Conservation (phyloP, 2,329 filamentous ascomycete species). For the Dichotomopilus funicola region DNA sequence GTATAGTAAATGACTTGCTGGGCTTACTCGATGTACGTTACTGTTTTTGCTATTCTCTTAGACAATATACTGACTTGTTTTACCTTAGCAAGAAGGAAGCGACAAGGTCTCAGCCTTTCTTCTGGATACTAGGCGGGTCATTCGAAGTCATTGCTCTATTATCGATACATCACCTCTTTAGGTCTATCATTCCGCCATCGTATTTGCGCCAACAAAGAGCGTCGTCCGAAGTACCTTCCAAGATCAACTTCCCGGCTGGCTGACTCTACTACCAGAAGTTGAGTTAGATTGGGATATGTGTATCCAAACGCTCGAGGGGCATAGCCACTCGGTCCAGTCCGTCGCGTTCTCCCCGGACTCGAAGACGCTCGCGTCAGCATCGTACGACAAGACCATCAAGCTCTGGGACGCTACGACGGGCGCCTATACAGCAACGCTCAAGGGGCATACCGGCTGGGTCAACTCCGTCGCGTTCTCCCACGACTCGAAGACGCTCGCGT, state of each 20-base stretch:
- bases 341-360: no score
- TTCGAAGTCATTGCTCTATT: slow-evolving; percentile 4
- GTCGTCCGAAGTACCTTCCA: slow-evolving; percentile 13
- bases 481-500: no score
- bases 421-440: no score
- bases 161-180: slow-evolving; percentile 11
- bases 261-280: not conserved
- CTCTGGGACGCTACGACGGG: no score
- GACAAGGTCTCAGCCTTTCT: not conserved
- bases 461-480: no score
- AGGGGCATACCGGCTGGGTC: no score
- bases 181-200: slow-evolving; percentile 22
- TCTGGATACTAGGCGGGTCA: slow-evolving; percentile 1
- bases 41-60: not conserved
- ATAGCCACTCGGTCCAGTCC: slow-evolving; percentile 12
- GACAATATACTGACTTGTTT: not conserved
- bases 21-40: slow-evolving; percentile 16
- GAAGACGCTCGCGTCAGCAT: no score
- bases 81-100: not conserved
- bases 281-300: slow-evolving; percentile 17
- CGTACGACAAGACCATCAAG: no score
- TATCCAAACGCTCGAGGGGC: slow-evolving; percentile 22
- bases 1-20: slow-evolving; percentile 4
- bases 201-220: slow-evolving; percentile 23
- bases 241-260: not conserved